phyloP scores from a whole-genome alignment of 345 rosid species.

The Salix dunnii region DNA sequence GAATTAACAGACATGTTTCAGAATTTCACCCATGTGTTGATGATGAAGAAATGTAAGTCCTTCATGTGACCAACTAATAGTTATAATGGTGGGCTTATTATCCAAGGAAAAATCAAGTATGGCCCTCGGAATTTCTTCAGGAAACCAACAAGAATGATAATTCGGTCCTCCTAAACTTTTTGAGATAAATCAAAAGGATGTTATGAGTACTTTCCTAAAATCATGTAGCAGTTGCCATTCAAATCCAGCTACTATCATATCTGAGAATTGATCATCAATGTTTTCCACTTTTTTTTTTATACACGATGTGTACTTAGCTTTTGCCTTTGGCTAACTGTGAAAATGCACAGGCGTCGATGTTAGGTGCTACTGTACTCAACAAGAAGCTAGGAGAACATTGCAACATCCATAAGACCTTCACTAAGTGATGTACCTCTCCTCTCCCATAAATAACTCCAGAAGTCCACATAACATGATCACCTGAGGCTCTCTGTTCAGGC shows the following conservation, averaged over 20 bases:
- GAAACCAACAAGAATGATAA: neutral
- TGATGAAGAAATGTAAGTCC: neutral
- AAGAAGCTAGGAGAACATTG: neutral
- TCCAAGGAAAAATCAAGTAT: neutral
- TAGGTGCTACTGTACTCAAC: neutral
- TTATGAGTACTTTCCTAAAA: neutral
- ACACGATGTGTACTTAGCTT: neutral
- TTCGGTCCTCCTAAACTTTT: neutral
- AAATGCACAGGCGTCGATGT: neutral
- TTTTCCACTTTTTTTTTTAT: neutral
- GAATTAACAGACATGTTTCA: no score
- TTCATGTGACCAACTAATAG: neutral
- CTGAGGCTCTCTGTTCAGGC: conserved; percentile 23
- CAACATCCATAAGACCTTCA: neutral
- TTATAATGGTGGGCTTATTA: neutral
- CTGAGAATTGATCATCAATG: neutral
- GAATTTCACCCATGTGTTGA: neutral
- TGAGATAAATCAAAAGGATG: neutral
- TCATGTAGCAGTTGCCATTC: neutral
- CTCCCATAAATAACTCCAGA: conserved; percentile 36
- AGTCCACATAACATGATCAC: conserved; percentile 31
- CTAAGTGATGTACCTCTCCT: conserved; percentile 19
- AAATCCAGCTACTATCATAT: neutral
- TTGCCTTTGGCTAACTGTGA: neutral
- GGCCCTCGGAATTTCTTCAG: neutral